phyloP scores from a whole-genome alignment of 2,329 filamentous ascomycete species.

The Colletotrichum incanum region DNA sequence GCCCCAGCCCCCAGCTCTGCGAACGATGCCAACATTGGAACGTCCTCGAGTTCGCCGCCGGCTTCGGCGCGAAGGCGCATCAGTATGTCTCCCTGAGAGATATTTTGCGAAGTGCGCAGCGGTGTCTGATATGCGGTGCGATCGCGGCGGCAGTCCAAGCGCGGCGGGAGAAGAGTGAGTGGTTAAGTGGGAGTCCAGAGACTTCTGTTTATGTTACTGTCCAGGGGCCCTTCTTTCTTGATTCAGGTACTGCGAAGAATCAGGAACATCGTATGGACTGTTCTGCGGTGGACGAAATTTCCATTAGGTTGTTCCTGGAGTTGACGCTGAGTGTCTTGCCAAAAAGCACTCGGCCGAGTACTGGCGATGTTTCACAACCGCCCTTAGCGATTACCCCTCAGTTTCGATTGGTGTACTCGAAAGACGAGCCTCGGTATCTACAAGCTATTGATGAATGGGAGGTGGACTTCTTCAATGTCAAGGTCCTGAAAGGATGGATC shows the following conservation, averaged over 20 bases:
- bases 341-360: not conserved
- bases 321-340: slow-evolving; percentile 17
- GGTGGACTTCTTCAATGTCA: slow-evolving; percentile 11
- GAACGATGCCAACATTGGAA: slow-evolving; percentile 32
- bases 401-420: slow-evolving; percentile 2
- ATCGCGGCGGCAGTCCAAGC: slow-evolving; percentile 9
- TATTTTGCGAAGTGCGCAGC: not conserved
- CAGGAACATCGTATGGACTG: not conserved
- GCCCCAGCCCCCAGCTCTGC: slow-evolving; percentile 26
- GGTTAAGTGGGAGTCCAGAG: not conserved
- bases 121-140: not conserved
- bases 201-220: not conserved
- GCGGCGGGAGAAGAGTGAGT: slow-evolving; percentile 3
- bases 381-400: slow-evolving; percentile 24
- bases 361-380: not conserved
- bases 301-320: slow-evolving; percentile 23
- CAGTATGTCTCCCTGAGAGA: not conserved
- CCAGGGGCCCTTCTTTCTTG: slow-evolving; percentile 31
- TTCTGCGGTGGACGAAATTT: not conserved
- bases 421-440: not conserved
- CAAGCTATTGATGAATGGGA: slow-evolving; percentile 13
- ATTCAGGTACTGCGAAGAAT: not conserved
- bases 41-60: slow-evolving; percentile 27
- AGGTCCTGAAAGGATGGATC: slow-evolving; percentile 15
- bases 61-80: slow-evolving; percentile 22